phyloP scores from a whole-genome alignment of 257 asterid species.

The Haberlea rhodopensis region DNA sequence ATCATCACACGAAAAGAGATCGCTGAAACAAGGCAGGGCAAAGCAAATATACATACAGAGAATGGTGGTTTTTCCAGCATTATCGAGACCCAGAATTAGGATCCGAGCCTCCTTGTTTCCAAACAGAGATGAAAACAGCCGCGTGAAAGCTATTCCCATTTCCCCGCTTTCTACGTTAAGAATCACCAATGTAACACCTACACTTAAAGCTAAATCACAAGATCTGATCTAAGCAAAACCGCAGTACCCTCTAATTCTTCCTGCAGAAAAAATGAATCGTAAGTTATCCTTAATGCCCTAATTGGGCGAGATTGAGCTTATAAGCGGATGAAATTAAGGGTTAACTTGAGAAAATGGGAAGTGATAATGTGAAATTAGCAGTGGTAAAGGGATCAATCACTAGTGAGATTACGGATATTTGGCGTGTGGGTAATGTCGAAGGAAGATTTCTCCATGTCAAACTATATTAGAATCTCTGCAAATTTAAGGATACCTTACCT shows the following conservation, averaged over 20 bases:
- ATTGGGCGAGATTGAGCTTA: not conserved
- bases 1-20: not conserved
- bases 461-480: too few relatives aligned
- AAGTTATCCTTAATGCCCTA: not conserved
- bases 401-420: too few relatives aligned
- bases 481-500: too few relatives aligned
- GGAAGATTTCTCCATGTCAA: too few relatives aligned
- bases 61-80: constrained; percentile 98
- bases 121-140: constrained; percentile 76
- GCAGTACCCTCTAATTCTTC: constrained; percentile 27
- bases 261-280: constrained; percentile 11
- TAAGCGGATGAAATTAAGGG: not conserved
- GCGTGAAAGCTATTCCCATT: constrained; percentile 85
- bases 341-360: too few relatives aligned
- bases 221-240: constrained; percentile 40
- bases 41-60: constrained; percentile 47
- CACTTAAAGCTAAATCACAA: constrained; percentile 5
- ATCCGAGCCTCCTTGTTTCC: constrained; percentile 98
- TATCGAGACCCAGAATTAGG: constrained; percentile 90
- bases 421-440: too few relatives aligned
- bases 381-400: too few relatives aligned
- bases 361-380: too few relatives aligned
- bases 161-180: constrained; percentile 24
- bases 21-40: not conserved
- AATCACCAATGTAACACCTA: constrained; percentile 15